Evolutionary conservation across 73 alveolate genomes (phyloP), one percentile per base, ranked within the genome.

Genomic region (Paramecium caudatum): DNA sequence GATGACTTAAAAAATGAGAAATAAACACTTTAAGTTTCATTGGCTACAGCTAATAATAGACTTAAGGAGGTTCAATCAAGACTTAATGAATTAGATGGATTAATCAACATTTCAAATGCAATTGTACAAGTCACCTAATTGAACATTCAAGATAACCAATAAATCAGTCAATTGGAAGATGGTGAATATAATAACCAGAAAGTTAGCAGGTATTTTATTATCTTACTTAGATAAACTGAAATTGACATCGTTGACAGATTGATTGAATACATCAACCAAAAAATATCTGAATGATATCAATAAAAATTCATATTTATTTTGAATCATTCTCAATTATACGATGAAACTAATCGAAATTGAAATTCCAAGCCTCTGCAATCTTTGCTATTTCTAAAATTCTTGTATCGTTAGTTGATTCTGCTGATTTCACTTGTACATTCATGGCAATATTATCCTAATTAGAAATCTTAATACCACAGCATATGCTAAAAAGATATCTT

Each of bases 221-320:
- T n/a, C n/a, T n/a, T n/a, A n/a, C n/a, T 2, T 74, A 74, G 88
- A 74, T 17, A 37, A 41, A 74, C 88, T 41, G 88, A 74, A 45
- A 74, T 74, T 45, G 88, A 74, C 32, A 74, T 74, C 6, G 88
- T 74, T 8, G 88, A 74, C 32, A 74, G 88, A 74, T 45, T 74
- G 21, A 74, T 74, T 37, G 43, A 74, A 74, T 74, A 74, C 55
- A 74, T 74, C 68, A 74, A 74, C 17, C 55, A 74, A 74, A 74
- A 74, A 74, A 63, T 74, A 41, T 74, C 88, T 1, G 88, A 74
- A 74, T 74, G 88, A 74, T 74, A n/a, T n/a, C n/a, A n/a, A n/a
- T 55, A 55, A 55, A 16, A 55, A 27, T 55, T 55, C 80, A 55
- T 55, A 55, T 55, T 55, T 55, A 55, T 55, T 55, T 55, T 27